Percentiles rank a stretch among this genome's conserved stretches.
phyloP scores from a whole-genome alignment of 805 yeast genomes.

The Saccharomycopsis sp. region DNA sequence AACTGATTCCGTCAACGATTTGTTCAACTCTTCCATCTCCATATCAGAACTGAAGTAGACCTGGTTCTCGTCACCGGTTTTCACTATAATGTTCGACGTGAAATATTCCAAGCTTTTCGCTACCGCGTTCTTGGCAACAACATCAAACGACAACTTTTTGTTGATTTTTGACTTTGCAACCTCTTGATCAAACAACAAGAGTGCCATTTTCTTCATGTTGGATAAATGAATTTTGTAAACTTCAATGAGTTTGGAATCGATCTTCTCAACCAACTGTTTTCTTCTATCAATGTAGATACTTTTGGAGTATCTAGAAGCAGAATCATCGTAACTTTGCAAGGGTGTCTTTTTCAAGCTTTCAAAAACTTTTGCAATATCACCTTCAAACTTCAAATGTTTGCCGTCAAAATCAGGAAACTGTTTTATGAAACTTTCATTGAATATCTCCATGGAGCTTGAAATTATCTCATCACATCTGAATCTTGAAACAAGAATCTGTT shows the following conservation, averaged over 20 bases:
- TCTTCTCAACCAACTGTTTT: slow-evolving; percentile 35
- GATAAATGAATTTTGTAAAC: slow-evolving; percentile 36
- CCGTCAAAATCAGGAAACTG: slow-evolving; percentile 26
- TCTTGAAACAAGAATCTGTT: slow-evolving; percentile 88
- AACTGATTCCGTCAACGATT: slow-evolving; percentile 25
- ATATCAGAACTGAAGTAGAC: slow-evolving; percentile 5
- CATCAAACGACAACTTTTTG: slow-evolving; percentile 7
- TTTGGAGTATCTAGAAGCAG: slow-evolving; percentile 68
- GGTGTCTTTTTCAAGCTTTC: slow-evolving; percentile 36
- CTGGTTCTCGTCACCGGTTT: too few species aligned
- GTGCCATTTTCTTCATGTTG: slow-evolving; percentile 29
- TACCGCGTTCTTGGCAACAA: background rate
- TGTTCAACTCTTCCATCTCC: slow-evolving; percentile 25
- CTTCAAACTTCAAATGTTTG: slow-evolving; percentile 20
- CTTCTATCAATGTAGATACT: slow-evolving; percentile 62
- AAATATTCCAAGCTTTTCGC: slow-evolving; percentile 6
- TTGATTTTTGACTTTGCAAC: slow-evolving; percentile 22
- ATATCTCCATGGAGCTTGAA: slow-evolving; percentile 42
- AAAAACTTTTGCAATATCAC: slow-evolving; percentile 35
- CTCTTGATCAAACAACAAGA: slow-evolving; percentile 26
- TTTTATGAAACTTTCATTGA: slow-evolving; percentile 29
- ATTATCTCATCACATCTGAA: slow-evolving; percentile 88
- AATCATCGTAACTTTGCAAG: slow-evolving; percentile 48
- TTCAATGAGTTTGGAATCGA: slow-evolving; percentile 38
- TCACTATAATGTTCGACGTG: slow-evolving; percentile 25